Evolutionary conservation across 129 eudicot species (phyloP).

Genomic region (Chrysanthemum seticuspe): DNA sequence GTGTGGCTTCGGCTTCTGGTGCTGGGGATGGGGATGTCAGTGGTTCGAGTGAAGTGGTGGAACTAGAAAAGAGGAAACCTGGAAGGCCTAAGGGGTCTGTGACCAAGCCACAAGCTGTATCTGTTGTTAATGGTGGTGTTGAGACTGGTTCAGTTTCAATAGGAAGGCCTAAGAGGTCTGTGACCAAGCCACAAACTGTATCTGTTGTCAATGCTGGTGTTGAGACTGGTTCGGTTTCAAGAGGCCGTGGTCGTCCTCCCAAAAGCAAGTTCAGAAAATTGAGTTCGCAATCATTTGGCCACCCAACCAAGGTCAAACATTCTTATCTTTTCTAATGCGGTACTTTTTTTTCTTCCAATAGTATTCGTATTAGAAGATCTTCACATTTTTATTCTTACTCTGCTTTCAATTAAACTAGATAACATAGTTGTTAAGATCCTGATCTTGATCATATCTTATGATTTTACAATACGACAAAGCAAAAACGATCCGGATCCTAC

Average conservation of each 20-base stretch:
- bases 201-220: slow-evolving; percentile 11
- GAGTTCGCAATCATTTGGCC: slow-evolving; percentile 17
- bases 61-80: slow-evolving; percentile 17
- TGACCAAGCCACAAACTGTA: not conserved
- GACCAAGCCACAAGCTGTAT: not conserved
- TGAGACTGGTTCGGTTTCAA: slow-evolving; percentile 13
- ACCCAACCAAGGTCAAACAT: slow-evolving; percentile 5
- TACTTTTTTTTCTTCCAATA: not conserved
- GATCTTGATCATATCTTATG: too few relatives aligned
- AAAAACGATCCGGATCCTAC: too few relatives aligned
- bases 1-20: not conserved
- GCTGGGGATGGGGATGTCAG: not conserved
- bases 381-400: too few relatives aligned
- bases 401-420: too few relatives aligned
- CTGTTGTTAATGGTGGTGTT: slow-evolving; percentile 14
- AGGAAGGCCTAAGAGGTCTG: slow-evolving; percentile 47
- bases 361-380: too few relatives aligned
- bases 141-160: slow-evolving; percentile 20
- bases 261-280: not conserved
- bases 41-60: slow-evolving; percentile 16
- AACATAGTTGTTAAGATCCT: too few relatives aligned
- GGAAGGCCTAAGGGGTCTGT: slow-evolving; percentile 37
- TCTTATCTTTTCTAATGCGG: not conserved
- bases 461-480: too few relatives aligned
- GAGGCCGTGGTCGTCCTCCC: not conserved